Conservation (phyloP, 345 rosid species). For the Pugionium dolabratum region DNA sequence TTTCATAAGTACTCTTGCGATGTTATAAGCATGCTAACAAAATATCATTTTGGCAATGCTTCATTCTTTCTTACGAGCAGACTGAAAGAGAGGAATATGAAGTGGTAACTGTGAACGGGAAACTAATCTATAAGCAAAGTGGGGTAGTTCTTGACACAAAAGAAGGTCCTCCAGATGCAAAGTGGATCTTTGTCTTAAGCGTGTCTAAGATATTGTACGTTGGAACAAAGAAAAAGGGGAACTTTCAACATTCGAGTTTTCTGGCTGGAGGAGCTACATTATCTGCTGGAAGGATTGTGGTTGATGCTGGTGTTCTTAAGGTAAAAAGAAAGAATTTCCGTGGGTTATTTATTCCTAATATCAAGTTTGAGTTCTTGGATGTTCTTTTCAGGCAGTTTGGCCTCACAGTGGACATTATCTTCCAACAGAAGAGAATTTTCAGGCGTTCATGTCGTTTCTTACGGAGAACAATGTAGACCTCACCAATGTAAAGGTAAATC, state of each 20-base stretch:
- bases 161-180: slow-evolving; percentile 57
- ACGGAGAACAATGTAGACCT: slow-evolving; percentile 69
- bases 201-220: slow-evolving; percentile 66
- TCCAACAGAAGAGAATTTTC: slow-evolving; percentile 91
- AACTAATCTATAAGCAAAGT: slow-evolving; percentile 56
- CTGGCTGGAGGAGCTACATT: slow-evolving; percentile 90
- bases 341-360: slow-evolving; percentile 4
- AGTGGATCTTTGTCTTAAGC: slow-evolving; percentile 94
- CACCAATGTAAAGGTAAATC: slow-evolving; percentile 48
- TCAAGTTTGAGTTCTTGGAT: slow-evolving; percentile 29
- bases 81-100: slow-evolving; percentile 65
- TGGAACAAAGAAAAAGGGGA: slow-evolving; percentile 75
- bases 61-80: slow-evolving; percentile 41
- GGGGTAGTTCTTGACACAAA: slow-evolving; percentile 59
- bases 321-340: slow-evolving; percentile 37
- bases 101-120: slow-evolving; percentile 56
- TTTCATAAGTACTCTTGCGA: background rate
- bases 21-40: slow-evolving; percentile 6
- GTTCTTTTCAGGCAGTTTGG: slow-evolving; percentile 69
- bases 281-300: slow-evolving; percentile 82
- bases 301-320: slow-evolving; percentile 63
- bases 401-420: slow-evolving; percentile 98
- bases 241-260: slow-evolving; percentile 90
- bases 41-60: background rate
- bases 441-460: slow-evolving; percentile 71